These are phyloP conservation scores for Tetragonia tetragonoides DNA, from an alignment of 148 eudicot genomes.

Conservation along the genomic window DNA sequence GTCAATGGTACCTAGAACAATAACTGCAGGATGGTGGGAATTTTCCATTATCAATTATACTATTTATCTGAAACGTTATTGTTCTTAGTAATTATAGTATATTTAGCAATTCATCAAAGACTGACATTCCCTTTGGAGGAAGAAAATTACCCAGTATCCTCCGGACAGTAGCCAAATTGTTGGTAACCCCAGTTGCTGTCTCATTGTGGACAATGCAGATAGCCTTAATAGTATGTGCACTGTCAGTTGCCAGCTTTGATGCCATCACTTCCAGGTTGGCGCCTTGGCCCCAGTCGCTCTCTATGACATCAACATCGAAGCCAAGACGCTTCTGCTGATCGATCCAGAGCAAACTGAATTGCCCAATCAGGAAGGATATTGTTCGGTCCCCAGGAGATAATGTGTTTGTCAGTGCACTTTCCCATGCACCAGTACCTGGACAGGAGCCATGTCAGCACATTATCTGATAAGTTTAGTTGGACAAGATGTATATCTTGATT, in stretches of 20 bases:
- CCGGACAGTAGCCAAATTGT: constrained; percentile 88
- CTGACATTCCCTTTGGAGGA: neutral
- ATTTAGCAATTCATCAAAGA: neutral
- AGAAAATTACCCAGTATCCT: constrained; percentile 68
- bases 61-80: neutral
- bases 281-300: constrained; percentile 97
- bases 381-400: constrained; percentile 86
- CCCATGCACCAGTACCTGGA: constrained; percentile 99
- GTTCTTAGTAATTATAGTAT: neutral
- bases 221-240: constrained; percentile 82
- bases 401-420: constrained; percentile 98
- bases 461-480: neutral
- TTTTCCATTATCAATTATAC: neutral
- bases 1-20: no score
- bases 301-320: constrained; percentile 88
- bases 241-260: constrained; percentile 78
- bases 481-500: neutral
- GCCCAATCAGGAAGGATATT: constrained; percentile 88
- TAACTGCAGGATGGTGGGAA: neutral
- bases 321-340: constrained; percentile 97
- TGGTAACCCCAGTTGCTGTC: constrained; percentile 99
- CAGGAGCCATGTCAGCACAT: neutral
- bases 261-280: constrained; percentile 87
- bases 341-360: constrained; percentile 97
- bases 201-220: constrained; percentile 97